Evolutionary conservation across 345 rosid genomes (phyloP), one percentile per base, ranked within the genome.

Genomic region (Erucastrum elatum): DNA sequence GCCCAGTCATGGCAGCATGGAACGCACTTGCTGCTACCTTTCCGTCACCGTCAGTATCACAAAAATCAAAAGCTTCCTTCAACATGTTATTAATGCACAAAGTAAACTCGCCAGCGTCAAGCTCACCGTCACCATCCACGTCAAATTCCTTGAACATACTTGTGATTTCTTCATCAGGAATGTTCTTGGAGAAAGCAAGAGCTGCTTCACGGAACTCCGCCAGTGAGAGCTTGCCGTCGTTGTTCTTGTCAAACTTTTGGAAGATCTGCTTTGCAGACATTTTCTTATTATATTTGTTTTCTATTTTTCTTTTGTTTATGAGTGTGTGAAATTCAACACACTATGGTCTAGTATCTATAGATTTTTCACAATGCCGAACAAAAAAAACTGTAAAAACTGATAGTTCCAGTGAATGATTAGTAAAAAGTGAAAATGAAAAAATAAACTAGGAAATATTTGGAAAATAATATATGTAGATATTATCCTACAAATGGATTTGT

Each of bases 141-240:
- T 75, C 79, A 41, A 75, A 37, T 55, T 67, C 73, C 2, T 75
- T 39, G 72, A 75, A 75, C 17, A 75, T 16, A 2, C 27, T 39
- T 16, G 6, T 17, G 25, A 67, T 58, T 6, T 75, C 72, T 29
- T 56, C 60, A 7, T 67, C 49, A 46, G 59, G 31, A 68, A 46
- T 44, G 26, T 13, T 70, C 6, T 10, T 71, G 5, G 55, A 63
- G 71, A 74, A 74, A 65, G 56, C 55, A 25, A 51, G 71, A 34
- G 15, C 56, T 1, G 6, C 10, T 35, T 34, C 71, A 26, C 71
- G 11, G 58, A 74, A 74, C 71, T 74, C 71, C 7, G 65, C 71
- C 8, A 25, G 1, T 25, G 77, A 64, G 16, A 74, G 71, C 37
- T 74, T 64, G 9, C 64, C 77, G 25, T 74, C 41, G 55, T 74